A percentile compares a stretch with the other conserved stretches of the same genome.
These are phyloP conservation scores for Magnusiomyces tetraspermus DNA, from an alignment of 1,139 yeast genomes.

Conservation along the genomic window DNA sequence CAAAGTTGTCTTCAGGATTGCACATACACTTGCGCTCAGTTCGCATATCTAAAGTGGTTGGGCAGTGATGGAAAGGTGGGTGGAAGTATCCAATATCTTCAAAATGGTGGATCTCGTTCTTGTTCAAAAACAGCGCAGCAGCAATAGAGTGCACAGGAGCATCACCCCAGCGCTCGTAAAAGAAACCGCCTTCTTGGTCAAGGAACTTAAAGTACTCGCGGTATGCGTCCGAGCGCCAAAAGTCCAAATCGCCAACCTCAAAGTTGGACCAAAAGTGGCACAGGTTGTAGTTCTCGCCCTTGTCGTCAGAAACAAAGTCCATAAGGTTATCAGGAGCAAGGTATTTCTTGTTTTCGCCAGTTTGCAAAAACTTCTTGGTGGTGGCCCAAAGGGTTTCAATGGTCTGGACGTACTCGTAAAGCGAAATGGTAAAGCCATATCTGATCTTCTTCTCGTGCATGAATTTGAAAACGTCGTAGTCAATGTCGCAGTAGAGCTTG, in stretches of 20 bases:
- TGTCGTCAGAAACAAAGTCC: constrained; percentile 63
- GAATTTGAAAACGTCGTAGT: constrained; percentile 74
- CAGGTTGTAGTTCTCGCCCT: constrained; percentile 48
- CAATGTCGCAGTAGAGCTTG: constrained; percentile 69
- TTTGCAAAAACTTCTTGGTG: constrained; percentile 49
- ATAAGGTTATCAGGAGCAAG: constrained; percentile 57
- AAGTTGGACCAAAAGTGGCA: constrained; percentile 90
- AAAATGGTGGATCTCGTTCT: constrained; percentile 62
- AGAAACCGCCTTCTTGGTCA: constrained; percentile 77
- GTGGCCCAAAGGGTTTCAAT: constrained; percentile 77
- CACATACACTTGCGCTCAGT: constrained; percentile 55
- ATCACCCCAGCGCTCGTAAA: constrained; percentile 90
- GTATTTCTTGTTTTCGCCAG: constrained; percentile 47
- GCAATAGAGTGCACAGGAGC: constrained; percentile 88
- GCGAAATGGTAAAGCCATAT: constrained; percentile 72
- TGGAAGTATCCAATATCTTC: constrained; percentile 80
- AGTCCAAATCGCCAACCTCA: constrained; percentile 63
- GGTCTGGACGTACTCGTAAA: constrained; percentile 70
- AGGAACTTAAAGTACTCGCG: constrained; percentile 56
- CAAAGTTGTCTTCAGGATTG: constrained; percentile 59
- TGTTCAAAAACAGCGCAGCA: constrained; percentile 63
- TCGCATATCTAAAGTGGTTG: constrained; percentile 22
- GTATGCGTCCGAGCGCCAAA: constrained; percentile 69
- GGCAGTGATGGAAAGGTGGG: constrained; percentile 41
- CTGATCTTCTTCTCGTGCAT: constrained; percentile 69